These are phyloP conservation scores for Ashbya aceris DNA, from an alignment of 1,139 yeast species.

Conservation along the genomic window DNA sequence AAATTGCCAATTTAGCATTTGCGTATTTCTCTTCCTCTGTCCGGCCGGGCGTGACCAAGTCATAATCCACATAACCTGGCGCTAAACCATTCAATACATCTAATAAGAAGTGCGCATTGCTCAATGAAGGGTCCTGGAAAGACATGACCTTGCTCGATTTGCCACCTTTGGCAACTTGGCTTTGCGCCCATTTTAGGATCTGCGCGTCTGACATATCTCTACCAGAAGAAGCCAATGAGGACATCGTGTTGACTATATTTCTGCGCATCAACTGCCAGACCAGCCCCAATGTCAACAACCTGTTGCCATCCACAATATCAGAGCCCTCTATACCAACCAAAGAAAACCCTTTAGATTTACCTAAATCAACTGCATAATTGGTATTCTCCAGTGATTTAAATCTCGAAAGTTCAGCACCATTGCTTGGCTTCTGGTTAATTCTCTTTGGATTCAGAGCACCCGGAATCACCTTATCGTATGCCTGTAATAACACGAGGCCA, in stretches of 20 bases:
- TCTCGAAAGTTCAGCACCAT: constrained; percentile 66
- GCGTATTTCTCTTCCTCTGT: constrained; percentile 84
- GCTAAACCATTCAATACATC: constrained; percentile 89
- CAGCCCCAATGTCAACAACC: constrained; percentile 81
- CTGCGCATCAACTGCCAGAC: constrained; percentile 99
- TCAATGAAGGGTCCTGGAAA: constrained; percentile 69
- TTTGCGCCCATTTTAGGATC: constrained; percentile 90
- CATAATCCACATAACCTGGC: constrained; percentile 96
- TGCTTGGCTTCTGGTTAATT: constrained; percentile 71
- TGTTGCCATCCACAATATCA: constrained; percentile 91
- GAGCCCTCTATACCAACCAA: constrained; percentile 97
- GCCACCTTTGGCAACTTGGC: constrained; percentile 77
- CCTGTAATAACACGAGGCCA: constrained; percentile 82
- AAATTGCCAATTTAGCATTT: constrained; percentile 92
- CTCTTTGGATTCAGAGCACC: constrained; percentile 77
- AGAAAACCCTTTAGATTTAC: constrained; percentile 85
- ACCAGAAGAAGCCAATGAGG: constrained; percentile 63
- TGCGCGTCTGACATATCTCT: constrained; percentile 72
- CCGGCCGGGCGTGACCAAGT: constrained; percentile 68
- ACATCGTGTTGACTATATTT: constrained; percentile 77
- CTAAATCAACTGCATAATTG: constrained; percentile 91
- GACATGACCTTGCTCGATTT: constrained; percentile 62
- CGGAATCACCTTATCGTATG: constrained; percentile 91
- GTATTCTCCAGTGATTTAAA: constrained; percentile 95
- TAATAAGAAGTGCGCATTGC: constrained; percentile 71